Conservation (phyloP, 106 monocot genomes). For the Allium sativum region DNA sequence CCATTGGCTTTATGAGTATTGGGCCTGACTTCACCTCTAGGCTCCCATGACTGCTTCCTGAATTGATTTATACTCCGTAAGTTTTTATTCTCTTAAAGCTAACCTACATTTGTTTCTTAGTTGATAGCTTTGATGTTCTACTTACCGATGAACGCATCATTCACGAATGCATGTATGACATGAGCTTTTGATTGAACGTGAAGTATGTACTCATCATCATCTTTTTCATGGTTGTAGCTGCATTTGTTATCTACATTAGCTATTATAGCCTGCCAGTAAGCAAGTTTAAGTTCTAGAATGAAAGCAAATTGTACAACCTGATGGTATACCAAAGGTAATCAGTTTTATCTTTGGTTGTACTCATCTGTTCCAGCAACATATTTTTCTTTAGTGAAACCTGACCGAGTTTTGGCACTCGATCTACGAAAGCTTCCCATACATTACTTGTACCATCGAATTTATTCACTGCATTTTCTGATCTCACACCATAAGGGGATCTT, state of each 20-base stretch:
- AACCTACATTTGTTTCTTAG: not conserved
- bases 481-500: conserved; percentile 31
- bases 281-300: too few species aligned
- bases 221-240: conserved; percentile 45
- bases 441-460: conserved; percentile 20
- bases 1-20: conserved; percentile 27
- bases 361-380: conserved; percentile 51
- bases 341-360: conserved; percentile 63
- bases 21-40: not conserved
- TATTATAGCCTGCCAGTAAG: too few species aligned
- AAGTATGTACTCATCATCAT: conserved; percentile 21
- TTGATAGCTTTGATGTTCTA: not conserved
- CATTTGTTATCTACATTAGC: conserved; percentile 11
- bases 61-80: not conserved
- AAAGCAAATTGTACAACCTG: conserved; percentile 31
- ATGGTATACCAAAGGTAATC: conserved; percentile 89
- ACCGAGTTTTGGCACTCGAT: conserved; percentile 19
- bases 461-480: conserved; percentile 24
- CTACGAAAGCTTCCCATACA: conserved; percentile 47
- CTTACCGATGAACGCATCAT: conserved; percentile 54
- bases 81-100: not conserved
- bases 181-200: conserved; percentile 52
- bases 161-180: conserved; percentile 77
- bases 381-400: conserved; percentile 16
- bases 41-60: conserved; percentile 60